These are phyloP conservation scores for Lumnitzera racemosa DNA, from an alignment of 345 rosid genomes.

Conservation along the genomic window DNA sequence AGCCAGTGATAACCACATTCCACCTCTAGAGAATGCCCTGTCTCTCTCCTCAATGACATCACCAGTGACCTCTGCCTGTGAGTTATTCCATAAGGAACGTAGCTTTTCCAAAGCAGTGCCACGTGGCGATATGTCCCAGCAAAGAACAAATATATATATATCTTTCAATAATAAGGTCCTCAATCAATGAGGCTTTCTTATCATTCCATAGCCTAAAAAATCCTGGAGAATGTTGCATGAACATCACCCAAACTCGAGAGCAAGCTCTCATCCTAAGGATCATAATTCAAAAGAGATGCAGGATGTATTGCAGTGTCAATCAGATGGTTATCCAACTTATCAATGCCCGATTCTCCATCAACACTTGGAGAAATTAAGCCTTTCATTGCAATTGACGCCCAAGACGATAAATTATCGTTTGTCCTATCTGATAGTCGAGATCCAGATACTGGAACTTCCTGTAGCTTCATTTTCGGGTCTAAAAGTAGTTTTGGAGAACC, in stretches of 20 bases:
- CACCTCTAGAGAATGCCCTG: conserved; percentile 80
- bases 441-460: conserved; percentile 49
- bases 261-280: conserved; percentile 36
- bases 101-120: conserved; percentile 25
- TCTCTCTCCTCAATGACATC: conserved; percentile 49
- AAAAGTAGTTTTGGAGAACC: conserved; percentile 71
- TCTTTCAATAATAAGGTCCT: conserved; percentile 87
- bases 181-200: conserved; percentile 49
- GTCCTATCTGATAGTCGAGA: conserved; percentile 24
- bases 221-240: conserved; percentile 41
- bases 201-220: conserved; percentile 79
- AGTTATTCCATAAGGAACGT: conserved; percentile 29
- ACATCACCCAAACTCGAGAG: conserved; percentile 48
- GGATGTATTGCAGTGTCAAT: conserved; percentile 57
- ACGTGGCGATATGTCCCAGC: conserved; percentile 62
- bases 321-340: conserved; percentile 54
- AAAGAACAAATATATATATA: conserved; percentile 57
- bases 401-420: conserved; percentile 57
- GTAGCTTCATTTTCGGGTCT: conserved; percentile 65
- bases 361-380: conserved; percentile 38
- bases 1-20: conserved; percentile 66
- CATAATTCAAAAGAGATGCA: conserved; percentile 41
- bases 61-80: conserved; percentile 28
- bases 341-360: conserved; percentile 51
- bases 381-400: conserved; percentile 52